A percentile compares a stretch with the other conserved stretches of the same genome.
Evolutionary conservation across 768 basidiomycete species (phyloP).

Genomic region (Lactarius hengduanensis): DNA sequence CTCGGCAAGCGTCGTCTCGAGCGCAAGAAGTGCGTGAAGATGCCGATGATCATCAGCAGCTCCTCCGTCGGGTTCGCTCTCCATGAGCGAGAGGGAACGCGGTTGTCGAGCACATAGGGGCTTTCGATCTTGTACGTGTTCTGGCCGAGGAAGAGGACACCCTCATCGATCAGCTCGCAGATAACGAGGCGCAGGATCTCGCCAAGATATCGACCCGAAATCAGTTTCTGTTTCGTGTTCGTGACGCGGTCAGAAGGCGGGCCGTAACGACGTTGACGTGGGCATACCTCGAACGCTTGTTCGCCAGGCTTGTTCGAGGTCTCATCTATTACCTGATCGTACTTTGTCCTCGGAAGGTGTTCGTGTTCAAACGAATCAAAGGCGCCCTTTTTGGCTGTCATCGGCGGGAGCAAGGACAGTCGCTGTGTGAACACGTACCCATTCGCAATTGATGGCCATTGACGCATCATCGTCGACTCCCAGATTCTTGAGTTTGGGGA

Average conservation of each 20-base stretch:
- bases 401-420: background rate
- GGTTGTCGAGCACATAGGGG: constrained; percentile 92
- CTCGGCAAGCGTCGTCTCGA: constrained; percentile 95
- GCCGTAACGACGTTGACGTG: background rate
- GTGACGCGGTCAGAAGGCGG: background rate
- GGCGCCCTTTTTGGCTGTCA: constrained; percentile 61
- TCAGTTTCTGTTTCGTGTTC: constrained; percentile 70
- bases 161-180: constrained; percentile 94
- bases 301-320: constrained; percentile 95
- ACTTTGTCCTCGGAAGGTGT: constrained; percentile 92
- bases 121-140: constrained; percentile 98
- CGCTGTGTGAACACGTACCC: constrained; percentile 49
- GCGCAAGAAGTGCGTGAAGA: constrained; percentile 94
- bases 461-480: constrained; percentile 61
- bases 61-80: constrained; percentile 98
- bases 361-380: constrained; percentile 97
- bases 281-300: constrained; percentile 82
- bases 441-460: constrained; percentile 98
- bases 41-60: constrained; percentile 92
- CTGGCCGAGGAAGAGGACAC: constrained; percentile 96
- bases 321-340: constrained; percentile 89
- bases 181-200: constrained; percentile 95
- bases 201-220: constrained; percentile 93
- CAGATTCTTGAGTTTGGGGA: constrained; percentile 80
- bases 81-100: constrained; percentile 96